Percentiles rank a stretch among this genome's conserved stretches.
Evolutionary conservation across 1,284 basidiomycete species (phyloP).

Genomic region (Leccinum variabile): DNA sequence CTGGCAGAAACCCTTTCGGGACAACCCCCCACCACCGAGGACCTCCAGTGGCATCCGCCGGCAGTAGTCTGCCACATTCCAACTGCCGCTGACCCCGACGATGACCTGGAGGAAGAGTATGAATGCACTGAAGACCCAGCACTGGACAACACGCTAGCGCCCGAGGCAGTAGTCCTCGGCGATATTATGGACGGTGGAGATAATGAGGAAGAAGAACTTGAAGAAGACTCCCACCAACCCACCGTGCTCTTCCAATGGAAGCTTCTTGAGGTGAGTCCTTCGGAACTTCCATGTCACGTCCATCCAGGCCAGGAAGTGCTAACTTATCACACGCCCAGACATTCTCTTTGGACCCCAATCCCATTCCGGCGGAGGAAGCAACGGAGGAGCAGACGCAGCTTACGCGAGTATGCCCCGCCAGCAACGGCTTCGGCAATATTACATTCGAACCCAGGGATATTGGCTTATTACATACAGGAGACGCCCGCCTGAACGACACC

Average conservation of each 20-base stretch:
- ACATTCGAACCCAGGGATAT: background rate
- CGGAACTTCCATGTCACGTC: background rate
- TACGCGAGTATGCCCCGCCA: background rate
- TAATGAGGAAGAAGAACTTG: background rate
- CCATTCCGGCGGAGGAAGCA: background rate
- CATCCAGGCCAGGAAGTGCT: too few relatives aligned
- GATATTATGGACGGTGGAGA: background rate
- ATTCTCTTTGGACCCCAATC: background rate
- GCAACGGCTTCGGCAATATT: background rate
- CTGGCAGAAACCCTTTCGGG: background rate
- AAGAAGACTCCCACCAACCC: background rate
- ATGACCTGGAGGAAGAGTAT: background rate
- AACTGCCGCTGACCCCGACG: too few relatives aligned
- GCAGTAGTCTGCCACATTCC: background rate
- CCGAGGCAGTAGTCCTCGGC: background rate
- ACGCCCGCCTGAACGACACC: constrained; percentile 9
- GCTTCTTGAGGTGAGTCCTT: background rate
- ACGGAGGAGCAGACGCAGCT: background rate
- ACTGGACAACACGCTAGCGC: background rate
- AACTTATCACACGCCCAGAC: too few relatives aligned
- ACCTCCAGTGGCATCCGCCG: background rate
- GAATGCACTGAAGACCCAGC: background rate
- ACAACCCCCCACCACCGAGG: background rate
- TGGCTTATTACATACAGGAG: background rate
- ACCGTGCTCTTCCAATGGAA: background rate